Evolutionary conservation across 768 basidiomycete genomes (phyloP), one percentile per base, ranked within the genome.

Genomic region (Antrodiella citrinella): DNA sequence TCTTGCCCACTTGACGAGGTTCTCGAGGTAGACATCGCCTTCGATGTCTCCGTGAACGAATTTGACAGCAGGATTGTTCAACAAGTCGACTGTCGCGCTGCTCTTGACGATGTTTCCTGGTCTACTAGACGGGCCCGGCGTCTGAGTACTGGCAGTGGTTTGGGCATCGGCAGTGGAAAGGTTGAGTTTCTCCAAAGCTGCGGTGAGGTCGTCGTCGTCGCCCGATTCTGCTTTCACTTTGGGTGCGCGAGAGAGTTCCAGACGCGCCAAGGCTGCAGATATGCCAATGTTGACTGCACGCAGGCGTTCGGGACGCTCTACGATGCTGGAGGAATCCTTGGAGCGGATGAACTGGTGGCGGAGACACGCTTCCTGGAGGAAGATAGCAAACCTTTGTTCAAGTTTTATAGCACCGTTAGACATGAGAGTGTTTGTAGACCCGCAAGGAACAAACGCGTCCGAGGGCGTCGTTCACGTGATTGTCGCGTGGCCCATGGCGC

Each of bases 231-330:
- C 40, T 11, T 19, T 45, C 20, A 15, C 5, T 41, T 5, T 44
- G 11, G 3, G 39, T 26, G 22, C 18, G 4, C 18, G 21, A 18
- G 49, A 20, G 5, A 19, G 54, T 57, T 89, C 85, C 3, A 92
- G 67, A 45, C 85, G 78, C 4, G 91, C 77, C 18, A 90, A 72
- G 0, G 86, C 89, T 4, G 86, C 86, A 2, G 91, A 76, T 5
- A 96, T 72, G 1, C 94, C 95, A 3, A 88, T 60, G 56, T 83
- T 81, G 45, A 97, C 80, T 0, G 93, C 93, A 45, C 84, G 78
- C 22, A 98, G 69, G 20, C 95, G 81, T 62, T 96, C 89, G 0
- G 94, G 94, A 9, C 91, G 76, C 63, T 98, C 95, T n/a, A 94
- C 80, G 48, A 96, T 83, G 42, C 73, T 71, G 1, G 87, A 89